phyloP scores from a whole-genome alignment of 2,329 filamentous ascomycete species.

The Paracoccidioides brasiliensis region DNA sequence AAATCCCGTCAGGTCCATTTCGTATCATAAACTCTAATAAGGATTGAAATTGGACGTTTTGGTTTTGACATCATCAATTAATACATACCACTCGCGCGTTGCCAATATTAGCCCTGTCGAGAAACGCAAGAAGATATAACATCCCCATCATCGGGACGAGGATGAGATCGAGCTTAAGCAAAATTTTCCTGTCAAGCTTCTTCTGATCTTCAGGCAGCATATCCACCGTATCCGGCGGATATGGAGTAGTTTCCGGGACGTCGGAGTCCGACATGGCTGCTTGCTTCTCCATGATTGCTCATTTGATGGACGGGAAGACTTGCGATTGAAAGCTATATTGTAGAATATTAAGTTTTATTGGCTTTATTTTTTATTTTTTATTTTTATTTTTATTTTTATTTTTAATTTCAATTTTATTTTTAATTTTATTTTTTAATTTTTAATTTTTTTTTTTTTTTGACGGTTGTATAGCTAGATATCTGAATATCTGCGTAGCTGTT shows the following conservation, averaged over 20 bases:
- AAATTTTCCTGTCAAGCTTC: conserved; percentile 20
- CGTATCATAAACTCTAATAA: not conserved
- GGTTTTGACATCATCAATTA: not conserved
- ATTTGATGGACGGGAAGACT: not conserved
- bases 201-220: not conserved
- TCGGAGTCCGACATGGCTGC: not conserved
- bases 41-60: not conserved
- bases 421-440: not conserved
- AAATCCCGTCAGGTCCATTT: not conserved
- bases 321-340: too few relatives aligned
- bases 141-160: conserved; percentile 31
- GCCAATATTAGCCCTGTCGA: conserved; percentile 60
- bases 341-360: not conserved
- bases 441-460: too few relatives aligned
- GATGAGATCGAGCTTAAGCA: conserved; percentile 28
- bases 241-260: not conserved
- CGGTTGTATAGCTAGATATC: too few relatives aligned
- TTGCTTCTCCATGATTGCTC: not conserved
- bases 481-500: too few relatives aligned
- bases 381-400: not conserved
- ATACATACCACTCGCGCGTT: conserved; percentile 49
- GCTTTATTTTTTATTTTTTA: not conserved
- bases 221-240: not conserved
- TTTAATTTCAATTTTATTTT: not conserved
- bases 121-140: conserved; percentile 51